Conservation (phyloP, 768 basidiomycete species). For the Tulasnella calospora region DNA sequence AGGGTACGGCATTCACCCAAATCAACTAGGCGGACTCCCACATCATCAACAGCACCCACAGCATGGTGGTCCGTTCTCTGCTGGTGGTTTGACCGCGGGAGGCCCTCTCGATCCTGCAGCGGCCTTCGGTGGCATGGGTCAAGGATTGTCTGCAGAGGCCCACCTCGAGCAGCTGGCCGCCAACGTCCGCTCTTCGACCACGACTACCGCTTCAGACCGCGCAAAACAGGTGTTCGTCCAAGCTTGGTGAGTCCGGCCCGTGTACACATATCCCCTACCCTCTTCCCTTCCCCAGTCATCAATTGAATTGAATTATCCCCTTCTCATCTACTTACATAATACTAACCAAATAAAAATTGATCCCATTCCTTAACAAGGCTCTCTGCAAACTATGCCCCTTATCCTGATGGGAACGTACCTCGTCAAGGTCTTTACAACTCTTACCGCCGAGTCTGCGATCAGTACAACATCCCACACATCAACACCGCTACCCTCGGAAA, state of each 20-base stretch:
- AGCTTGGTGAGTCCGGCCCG: conserved; percentile 60
- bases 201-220: conserved; percentile 83
- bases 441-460: conserved; percentile 84
- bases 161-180: conserved; percentile 80
- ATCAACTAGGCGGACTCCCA: not conserved
- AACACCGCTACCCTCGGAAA: conserved; percentile 95
- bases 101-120: not conserved
- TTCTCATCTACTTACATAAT: conserved; percentile 6
- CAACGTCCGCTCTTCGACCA: conserved; percentile 82
- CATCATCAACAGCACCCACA: conserved; percentile 9
- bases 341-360: not conserved
- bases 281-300: conserved; percentile 15
- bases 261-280: not conserved
- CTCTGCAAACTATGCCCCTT: conserved; percentile 83
- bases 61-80: not conserved
- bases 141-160: conserved; percentile 59
- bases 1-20: conserved; percentile 7
- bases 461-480: conserved; percentile 89
- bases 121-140: conserved; percentile 69
- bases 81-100: not conserved
- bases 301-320: conserved; percentile 2
- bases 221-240: conserved; percentile 92
- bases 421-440: conserved; percentile 92
- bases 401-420: conserved; percentile 88
- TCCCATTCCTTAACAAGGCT: conserved; percentile 49